Conservation (phyloP, 495 filamentous ascomycete genomes). For the Rhypophila decipiens region DNA sequence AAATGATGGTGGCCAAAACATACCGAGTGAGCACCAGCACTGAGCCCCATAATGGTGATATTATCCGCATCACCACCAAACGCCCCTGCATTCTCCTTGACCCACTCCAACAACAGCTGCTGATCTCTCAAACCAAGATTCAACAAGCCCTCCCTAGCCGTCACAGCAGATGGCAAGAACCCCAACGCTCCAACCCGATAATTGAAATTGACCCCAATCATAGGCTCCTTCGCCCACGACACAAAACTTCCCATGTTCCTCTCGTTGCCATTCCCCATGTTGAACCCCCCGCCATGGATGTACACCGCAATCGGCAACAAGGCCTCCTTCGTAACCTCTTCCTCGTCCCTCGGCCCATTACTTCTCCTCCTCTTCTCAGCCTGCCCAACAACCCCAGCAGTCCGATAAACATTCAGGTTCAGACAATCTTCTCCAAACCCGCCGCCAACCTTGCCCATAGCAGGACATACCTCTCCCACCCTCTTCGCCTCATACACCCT, state of each 20-base stretch:
- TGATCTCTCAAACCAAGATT: constrained; percentile 70
- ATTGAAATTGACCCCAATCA: constrained; percentile 59
- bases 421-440: constrained; percentile 46
- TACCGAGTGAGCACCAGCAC: constrained; percentile 62
- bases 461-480: constrained; percentile 39
- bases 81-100: constrained; percentile 49
- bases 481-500: constrained; percentile 35
- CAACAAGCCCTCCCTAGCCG: constrained; percentile 48
- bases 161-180: constrained; percentile 52
- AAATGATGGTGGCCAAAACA: constrained; percentile 18
- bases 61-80: constrained; percentile 59
- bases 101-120: constrained; percentile 58
- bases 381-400: constrained; percentile 26
- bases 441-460: constrained; percentile 15
- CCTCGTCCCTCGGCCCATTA: background rate
- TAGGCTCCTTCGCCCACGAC: constrained; percentile 44
- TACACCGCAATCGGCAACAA: constrained; percentile 56
- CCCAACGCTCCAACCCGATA: constrained; percentile 65
- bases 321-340: constrained; percentile 15
- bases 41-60: constrained; percentile 60
- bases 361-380: too few relatives aligned
- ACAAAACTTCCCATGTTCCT: constrained; percentile 47
- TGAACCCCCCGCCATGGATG: constrained; percentile 51
- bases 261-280: constrained; percentile 34
- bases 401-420: constrained; percentile 44